These are phyloP conservation scores for Cryptosporidium xiaoi DNA, from an alignment of 169 alveolate species.

Conservation along the genomic window DNA sequence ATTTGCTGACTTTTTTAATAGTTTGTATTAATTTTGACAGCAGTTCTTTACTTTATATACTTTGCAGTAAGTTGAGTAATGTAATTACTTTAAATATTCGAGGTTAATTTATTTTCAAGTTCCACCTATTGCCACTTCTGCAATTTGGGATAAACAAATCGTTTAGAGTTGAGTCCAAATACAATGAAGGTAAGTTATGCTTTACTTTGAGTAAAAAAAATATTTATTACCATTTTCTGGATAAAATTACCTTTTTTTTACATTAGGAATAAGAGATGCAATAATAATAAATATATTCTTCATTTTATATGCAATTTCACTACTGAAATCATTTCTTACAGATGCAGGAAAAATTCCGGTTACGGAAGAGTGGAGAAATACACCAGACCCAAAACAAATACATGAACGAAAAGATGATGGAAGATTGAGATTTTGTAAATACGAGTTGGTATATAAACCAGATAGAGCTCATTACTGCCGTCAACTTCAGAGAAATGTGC, in stretches of 20 bases:
- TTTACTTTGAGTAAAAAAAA: not conserved
- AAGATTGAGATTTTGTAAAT: conserved; percentile 71
- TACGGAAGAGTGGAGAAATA: conserved; percentile 74
- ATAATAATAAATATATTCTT: conserved; percentile 42
- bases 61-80: conserved; percentile 50
- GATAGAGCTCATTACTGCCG: conserved; percentile 72
- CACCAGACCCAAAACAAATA: conserved; percentile 64
- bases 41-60: conserved; percentile 54
- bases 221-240: not conserved
- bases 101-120: not conserved
- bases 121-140: conserved; percentile 50
- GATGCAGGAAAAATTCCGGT: conserved; percentile 72
- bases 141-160: conserved; percentile 50
- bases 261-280: conserved; percentile 48
- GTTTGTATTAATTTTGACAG: conserved; percentile 51
- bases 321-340: conserved; percentile 56
- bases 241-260: not conserved
- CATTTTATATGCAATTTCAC: conserved; percentile 28
- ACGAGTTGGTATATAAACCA: conserved; percentile 70
- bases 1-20: not conserved
- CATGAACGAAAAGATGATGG: conserved; percentile 70
- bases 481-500: conserved; percentile 45
- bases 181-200: conserved; percentile 45
- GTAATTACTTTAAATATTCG: too few relatives aligned
- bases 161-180: conserved; percentile 61